Percentiles rank a stretch among this genome's conserved stretches.
phyloP scores from a whole-genome alignment of 345 rosid species.

The Eucalyptus marginata region DNA sequence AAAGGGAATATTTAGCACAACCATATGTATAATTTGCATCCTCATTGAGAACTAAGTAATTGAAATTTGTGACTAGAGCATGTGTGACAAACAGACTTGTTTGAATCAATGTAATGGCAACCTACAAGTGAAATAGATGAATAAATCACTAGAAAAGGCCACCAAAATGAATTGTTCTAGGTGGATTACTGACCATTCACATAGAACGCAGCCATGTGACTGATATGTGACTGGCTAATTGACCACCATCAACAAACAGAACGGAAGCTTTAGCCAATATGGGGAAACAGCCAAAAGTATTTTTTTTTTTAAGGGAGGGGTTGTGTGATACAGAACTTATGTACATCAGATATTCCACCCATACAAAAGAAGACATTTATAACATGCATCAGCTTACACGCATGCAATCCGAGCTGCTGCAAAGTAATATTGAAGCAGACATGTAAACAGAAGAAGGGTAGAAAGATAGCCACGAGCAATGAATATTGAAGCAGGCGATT shows the following conservation, averaged over 20 bases:
- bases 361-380: not conserved
- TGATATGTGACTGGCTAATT: not conserved
- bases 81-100: not conserved
- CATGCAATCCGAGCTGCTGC: not conserved
- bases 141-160: not conserved
- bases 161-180: not conserved
- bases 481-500: not conserved
- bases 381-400: not conserved
- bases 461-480: not conserved
- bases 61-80: not conserved
- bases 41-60: not conserved
- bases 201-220: not conserved
- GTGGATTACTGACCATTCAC: not conserved
- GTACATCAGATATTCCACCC: not conserved
- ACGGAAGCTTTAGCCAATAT: not conserved
- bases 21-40: not conserved
- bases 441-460: not conserved
- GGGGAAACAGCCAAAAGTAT: not conserved
- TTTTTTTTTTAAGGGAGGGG: not conserved
- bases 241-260: not conserved
- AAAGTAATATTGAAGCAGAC: not conserved
- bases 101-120: not conserved
- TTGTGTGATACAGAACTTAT: not conserved
- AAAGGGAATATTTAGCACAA: not conserved
- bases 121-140: not conserved